Evolutionary conservation across 1,284 basidiomycete genomes (phyloP).

Genomic region (Stygiomarasmius scandens): DNA sequence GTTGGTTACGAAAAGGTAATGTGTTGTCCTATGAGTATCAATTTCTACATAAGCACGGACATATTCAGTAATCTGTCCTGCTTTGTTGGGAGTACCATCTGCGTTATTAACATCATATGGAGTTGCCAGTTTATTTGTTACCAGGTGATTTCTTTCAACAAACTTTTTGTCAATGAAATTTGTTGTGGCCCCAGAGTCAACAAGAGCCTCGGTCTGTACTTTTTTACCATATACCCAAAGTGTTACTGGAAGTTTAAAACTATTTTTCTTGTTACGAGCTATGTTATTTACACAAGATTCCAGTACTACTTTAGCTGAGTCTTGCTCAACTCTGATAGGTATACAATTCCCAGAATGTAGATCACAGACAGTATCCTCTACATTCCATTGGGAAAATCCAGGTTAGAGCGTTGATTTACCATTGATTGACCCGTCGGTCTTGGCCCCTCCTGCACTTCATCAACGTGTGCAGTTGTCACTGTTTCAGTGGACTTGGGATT

Average conservation of each 20-base stretch:
- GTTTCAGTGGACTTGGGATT: background rate
- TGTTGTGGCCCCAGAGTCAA: conserved; percentile 15
- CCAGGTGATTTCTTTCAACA: conserved; percentile 5
- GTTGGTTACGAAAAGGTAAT: conserved; percentile 14
- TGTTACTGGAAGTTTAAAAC: conserved; percentile 18
- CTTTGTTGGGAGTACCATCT: conserved; percentile 11
- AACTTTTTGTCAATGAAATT: conserved; percentile 12
- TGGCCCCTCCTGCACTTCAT: conserved; percentile 8
- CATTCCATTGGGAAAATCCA: conserved; percentile 10
- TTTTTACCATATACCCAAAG: conserved; percentile 16
- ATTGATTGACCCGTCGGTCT: background rate
- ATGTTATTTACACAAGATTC: conserved; percentile 2
- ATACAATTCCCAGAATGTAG: conserved; percentile 8
- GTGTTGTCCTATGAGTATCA: conserved; percentile 6
- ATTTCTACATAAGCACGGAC: conserved; percentile 1
- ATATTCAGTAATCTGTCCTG: conserved; percentile 7
- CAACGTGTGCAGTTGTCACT: conserved; percentile 5
- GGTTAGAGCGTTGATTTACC: background rate
- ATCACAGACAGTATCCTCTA: conserved; percentile 9
- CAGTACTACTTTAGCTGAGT: conserved; percentile 5
- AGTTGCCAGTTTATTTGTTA: conserved; percentile 9
- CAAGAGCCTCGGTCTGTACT: conserved; percentile 17
- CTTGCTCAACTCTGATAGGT: background rate
- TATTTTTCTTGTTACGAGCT: conserved; percentile 8
- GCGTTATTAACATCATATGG: conserved; percentile 9